Base-by-base conservation (phyloP, 192 early-diverging fungal species). In the Coemansia sp. region DNA sequence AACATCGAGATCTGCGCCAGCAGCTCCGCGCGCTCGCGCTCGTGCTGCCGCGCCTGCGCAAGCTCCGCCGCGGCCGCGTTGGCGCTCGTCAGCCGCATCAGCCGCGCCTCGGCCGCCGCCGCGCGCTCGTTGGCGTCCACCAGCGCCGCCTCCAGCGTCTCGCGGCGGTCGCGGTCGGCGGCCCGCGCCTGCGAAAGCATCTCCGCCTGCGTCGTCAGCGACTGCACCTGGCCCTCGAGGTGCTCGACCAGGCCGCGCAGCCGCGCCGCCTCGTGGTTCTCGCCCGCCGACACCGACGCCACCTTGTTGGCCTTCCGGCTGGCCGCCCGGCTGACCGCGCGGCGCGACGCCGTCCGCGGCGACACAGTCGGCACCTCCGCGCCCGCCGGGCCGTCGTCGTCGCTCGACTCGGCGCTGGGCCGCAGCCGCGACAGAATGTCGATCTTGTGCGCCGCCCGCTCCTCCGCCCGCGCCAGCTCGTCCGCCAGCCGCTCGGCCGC, bases 391-490 rank as follows among this genome's bases (percentile, higher is more conserved):
- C 34, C 7, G 3, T 12, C 27, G n/a, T 60, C 60, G n/a, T 62
- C 53, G 40, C 62, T 65, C 6, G 59, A 55, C 7, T 65, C 35
- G n/a, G 30, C 62, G 9, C 49, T 10, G 13, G 61, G 13, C n/a
- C 78, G 73, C 40, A 78, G 65, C 4, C 82, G 76, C 18, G 76
- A 67, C 29, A 84, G 64, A 34, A 84, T 79, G n/a, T 84, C 82
- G 49, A 84, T 69, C 62, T 84, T 84, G 56, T 75, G 77, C 29
- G 77, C 76, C 0, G 71, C 62, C 37, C 76, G 75, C 40, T 44
- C 61, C 49, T 84, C 82, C 32, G 55, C 34, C 41, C 74, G 40
- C 20, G 35, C 43, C 24, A 73, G 60, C 71, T 84, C 82, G 49
- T 84, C 77, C 7, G 64, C 65, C 30, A 84, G 74, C 27, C 77